phyloP scores from a whole-genome alignment of 495 filamentous ascomycete genomes.

The Lasiosphaeria hispida region DNA sequence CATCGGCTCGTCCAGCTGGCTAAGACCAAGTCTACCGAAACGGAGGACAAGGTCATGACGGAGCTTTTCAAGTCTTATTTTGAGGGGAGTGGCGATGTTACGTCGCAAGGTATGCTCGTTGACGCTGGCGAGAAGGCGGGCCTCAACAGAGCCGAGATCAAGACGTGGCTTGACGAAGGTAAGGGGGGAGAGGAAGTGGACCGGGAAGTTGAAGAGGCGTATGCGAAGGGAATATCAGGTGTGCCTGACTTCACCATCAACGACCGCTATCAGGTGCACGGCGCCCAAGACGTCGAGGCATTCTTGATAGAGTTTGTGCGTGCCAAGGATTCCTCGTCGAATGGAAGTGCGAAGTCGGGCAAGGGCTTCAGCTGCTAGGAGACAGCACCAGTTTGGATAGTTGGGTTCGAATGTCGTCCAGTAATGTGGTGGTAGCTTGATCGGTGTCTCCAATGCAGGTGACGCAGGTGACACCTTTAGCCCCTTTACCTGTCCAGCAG shows the following conservation, averaged over 20 bases:
- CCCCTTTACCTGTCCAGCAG: constrained; percentile 33
- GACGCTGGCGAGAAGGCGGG: constrained; percentile 63
- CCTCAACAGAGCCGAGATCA: constrained; percentile 56
- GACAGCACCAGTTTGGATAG: not conserved
- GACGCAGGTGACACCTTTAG: too few relatives aligned
- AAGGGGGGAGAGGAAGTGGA: constrained; percentile 69
- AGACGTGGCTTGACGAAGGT: constrained; percentile 60
- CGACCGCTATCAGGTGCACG: constrained; percentile 57
- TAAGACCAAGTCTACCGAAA: constrained; percentile 51
- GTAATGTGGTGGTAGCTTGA: not conserved
- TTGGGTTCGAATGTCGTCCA: not conserved
- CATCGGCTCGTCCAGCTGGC: constrained; percentile 73
- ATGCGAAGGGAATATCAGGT: constrained; percentile 56
- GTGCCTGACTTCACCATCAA: constrained; percentile 76
- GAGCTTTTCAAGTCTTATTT: constrained; percentile 72
- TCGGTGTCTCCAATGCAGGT: too few relatives aligned
- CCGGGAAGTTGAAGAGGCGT: constrained; percentile 61
- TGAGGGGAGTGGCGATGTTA: constrained; percentile 76
- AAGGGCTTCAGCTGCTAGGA: constrained; percentile 14
- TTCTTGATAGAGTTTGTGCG: constrained; percentile 57
- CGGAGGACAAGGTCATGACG: constrained; percentile 64
- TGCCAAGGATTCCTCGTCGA: constrained; percentile 38
- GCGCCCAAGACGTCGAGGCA: constrained; percentile 60
- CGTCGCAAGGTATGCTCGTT: constrained; percentile 56
- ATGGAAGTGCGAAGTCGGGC: constrained; percentile 9